phyloP scores from a whole-genome alignment of 768 basidiomycete species.

The Collybia sordida region DNA sequence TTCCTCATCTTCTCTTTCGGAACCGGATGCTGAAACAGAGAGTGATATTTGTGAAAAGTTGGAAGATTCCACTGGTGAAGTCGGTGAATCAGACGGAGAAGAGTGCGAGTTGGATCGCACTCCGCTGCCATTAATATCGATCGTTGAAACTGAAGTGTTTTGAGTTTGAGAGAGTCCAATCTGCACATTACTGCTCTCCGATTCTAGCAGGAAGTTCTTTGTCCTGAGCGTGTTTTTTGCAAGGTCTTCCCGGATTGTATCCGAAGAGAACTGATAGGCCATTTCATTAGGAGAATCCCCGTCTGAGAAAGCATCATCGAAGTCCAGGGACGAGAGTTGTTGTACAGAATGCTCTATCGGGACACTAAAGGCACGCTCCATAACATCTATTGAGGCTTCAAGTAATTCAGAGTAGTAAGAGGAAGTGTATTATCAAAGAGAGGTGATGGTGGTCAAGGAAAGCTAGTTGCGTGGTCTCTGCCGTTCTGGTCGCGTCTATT shows the following conservation, averaged over 20 bases:
- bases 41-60: slow-evolving; percentile 41
- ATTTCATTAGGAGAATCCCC: slow-evolving; percentile 52
- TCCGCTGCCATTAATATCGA: slow-evolving; percentile 47
- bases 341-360: slow-evolving; percentile 16
- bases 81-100: slow-evolving; percentile 20
- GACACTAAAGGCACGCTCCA: slow-evolving; percentile 11
- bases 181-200: slow-evolving; percentile 27
- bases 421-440: neutral
- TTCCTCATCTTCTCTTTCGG: slow-evolving; percentile 9
- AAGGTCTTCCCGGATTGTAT: slow-evolving; percentile 62
- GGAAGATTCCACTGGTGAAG: slow-evolving; percentile 24
- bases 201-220: slow-evolving; percentile 31
- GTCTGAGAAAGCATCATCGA: slow-evolving; percentile 74
- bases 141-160: slow-evolving; percentile 56
- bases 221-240: slow-evolving; percentile 43
- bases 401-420: too few species aligned
- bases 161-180: slow-evolving; percentile 31
- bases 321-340: slow-evolving; percentile 32
- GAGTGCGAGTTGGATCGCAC: slow-evolving; percentile 15
- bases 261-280: slow-evolving; percentile 54
- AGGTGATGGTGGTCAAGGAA: slow-evolving; percentile 9
- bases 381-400: neutral
- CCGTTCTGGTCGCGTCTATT: too few species aligned
- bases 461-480: neutral
- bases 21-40: slow-evolving; percentile 19